Evolutionary conservation across 1,284 basidiomycete species (phyloP).

Genomic region (Microbotryum saponariae): DNA sequence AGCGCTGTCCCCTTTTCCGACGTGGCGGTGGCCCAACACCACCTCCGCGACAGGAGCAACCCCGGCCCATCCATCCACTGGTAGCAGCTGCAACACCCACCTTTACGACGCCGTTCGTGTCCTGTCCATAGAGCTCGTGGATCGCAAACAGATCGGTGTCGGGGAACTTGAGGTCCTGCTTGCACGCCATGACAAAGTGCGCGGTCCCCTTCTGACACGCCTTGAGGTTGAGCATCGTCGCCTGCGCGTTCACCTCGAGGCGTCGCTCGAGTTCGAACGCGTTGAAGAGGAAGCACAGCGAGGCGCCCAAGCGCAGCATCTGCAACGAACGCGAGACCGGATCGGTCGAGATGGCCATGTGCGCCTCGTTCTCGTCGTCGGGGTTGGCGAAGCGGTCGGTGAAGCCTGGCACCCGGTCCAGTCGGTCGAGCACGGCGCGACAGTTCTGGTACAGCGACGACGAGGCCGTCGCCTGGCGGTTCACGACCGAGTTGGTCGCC

Average conservation of each 20-base stretch:
- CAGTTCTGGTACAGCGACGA: conserved; percentile 44
- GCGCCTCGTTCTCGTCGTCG: conserved; percentile 1
- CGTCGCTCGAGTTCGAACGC: conserved; percentile 54
- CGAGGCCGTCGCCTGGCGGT: conserved; percentile 33
- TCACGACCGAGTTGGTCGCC: conserved; percentile 34
- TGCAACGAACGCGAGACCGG: conserved; percentile 87
- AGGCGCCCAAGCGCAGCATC: conserved; percentile 82
- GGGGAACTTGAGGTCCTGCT: conserved; percentile 46
- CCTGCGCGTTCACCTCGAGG: conserved; percentile 58
- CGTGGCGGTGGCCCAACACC: neutral
- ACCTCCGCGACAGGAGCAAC: neutral
- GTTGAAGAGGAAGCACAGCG: conserved; percentile 93
- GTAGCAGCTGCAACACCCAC: conserved; percentile 46
- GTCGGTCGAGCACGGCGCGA: conserved; percentile 39
- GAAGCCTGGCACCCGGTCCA: conserved; percentile 43
- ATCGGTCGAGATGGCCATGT: conserved; percentile 31
- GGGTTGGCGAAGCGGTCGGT: conserved; percentile 29
- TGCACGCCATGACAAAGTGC: conserved; percentile 48
- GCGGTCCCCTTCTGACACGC: conserved; percentile 56
- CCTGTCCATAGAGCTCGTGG: conserved; percentile 69
- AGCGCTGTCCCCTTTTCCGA: neutral
- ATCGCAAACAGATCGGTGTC: conserved; percentile 52
- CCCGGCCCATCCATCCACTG: neutral
- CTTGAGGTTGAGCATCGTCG: conserved; percentile 64
- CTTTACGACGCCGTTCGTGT: conserved; percentile 91